Base-by-base conservation (phyloP, 1,284 basidiomycete species). In the Takashimella tepidaria region DNA sequence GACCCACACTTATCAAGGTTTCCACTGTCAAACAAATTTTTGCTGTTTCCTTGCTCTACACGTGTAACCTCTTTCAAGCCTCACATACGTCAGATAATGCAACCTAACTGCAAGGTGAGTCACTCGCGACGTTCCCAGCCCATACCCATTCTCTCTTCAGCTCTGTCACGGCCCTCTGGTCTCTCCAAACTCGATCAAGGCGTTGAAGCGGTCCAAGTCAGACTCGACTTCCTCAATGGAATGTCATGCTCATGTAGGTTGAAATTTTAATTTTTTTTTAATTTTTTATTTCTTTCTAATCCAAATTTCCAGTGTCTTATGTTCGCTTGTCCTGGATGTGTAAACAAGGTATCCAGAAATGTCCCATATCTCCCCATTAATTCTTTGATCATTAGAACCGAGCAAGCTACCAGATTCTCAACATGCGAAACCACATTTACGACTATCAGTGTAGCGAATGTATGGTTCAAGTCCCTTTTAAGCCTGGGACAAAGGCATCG, bases 91-190 rank as follows among this genome's bases (percentile, higher is more conserved):
- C n/a, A n/a, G n/a, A 37, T 16, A 37, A 37, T 37, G 31, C 10
- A 37, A 8, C 31, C 31, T 16, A 37, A 37, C 31, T 60, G 59
- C 56, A 60, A 58, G 49, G 59, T 55, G 45, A 20, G 53, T n/a
- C n/a, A n/a, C n/a, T n/a, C n/a, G n/a, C n/a, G n/a, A n/a, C n/a
- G n/a, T n/a, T n/a, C n/a, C n/a, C n/a, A n/a, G n/a, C n/a, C n/a
- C n/a, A n/a, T n/a, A n/a, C 53, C 16, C 22, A 37, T n/a, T 16
- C 31, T 25, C 43, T 19, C 21, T 23, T 25, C 8, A 61, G 59
- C 51, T 61, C 53, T 61, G 59, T 47, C 59, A 61, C 25, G 59
- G 59, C 13, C 57, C 59, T 16, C 31, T 58, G 16, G 49, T 50
- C 40, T n/a, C 51, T 31, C 22, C 49, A 13, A 26, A n/a, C n/a